Conservation (phyloP, 257 asterid genomes). For the Paraleonurus japonicus region DNA sequence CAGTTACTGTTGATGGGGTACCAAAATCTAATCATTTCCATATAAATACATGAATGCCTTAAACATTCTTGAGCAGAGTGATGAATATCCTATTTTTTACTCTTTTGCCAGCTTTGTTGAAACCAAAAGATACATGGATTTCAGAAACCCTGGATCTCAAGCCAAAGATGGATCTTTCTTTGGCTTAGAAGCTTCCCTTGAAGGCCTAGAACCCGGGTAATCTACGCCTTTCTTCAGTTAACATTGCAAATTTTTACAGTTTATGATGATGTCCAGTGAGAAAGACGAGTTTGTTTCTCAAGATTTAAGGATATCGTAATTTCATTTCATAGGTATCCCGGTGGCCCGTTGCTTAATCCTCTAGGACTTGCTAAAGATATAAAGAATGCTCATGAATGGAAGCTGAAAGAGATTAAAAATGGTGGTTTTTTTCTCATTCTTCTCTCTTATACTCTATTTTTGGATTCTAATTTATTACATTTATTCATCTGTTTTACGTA, state of each 20-base stretch:
- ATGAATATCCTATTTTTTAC: not conserved
- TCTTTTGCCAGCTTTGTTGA: constrained; percentile 62
- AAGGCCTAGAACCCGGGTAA: constrained; percentile 92
- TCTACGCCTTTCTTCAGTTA: not conserved
- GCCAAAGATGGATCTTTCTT: constrained; percentile 76
- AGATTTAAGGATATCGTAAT: not conserved
- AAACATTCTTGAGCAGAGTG: not conserved
- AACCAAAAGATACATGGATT: constrained; percentile 88
- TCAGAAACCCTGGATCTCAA: constrained; percentile 76
- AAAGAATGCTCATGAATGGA: constrained; percentile 78
- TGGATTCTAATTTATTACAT: not conserved
- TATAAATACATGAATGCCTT: not conserved
- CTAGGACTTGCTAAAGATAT: constrained; percentile 84
- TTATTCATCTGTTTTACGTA: constrained; percentile 13
- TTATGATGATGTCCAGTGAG: too few relatives aligned
- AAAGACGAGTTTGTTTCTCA: too few relatives aligned
- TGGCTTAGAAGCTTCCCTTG: constrained; percentile 76
- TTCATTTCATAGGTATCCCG: constrained; percentile 62
- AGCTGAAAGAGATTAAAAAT: constrained; percentile 89
- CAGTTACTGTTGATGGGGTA: constrained; percentile 93
- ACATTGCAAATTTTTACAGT: too few relatives aligned
- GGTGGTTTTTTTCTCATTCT: constrained; percentile 37
- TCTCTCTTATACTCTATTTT: not conserved
- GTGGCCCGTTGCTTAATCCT: constrained; percentile 91
- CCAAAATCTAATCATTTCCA: not conserved